Percentiles rank a stretch among this genome's conserved stretches.
Evolutionary conservation across 2,329 filamentous ascomycete genomes (phyloP).

Genomic region (Myriosclerotinia curreyana): DNA sequence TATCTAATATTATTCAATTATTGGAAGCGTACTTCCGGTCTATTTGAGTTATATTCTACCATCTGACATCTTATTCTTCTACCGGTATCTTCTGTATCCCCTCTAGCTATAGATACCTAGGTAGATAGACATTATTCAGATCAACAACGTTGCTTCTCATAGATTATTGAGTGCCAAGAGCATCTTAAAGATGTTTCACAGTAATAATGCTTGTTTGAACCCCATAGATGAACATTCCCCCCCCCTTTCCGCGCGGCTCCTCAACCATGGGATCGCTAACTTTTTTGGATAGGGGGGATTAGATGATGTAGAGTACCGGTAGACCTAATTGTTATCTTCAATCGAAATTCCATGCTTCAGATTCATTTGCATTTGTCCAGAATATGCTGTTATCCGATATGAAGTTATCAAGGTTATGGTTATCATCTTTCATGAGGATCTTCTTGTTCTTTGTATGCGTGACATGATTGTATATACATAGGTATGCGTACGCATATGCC

Average conservation of each 20-base stretch:
- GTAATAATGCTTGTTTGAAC: constrained; percentile 5
- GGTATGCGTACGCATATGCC: no score
- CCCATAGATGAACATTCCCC: neutral
- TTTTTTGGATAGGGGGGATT: neutral
- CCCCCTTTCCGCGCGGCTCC: constrained; percentile 6
- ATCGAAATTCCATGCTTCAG: neutral
- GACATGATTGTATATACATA: no score
- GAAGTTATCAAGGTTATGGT: neutral
- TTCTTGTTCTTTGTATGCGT: neutral
- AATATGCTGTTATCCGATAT: neutral
- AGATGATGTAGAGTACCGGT: neutral
- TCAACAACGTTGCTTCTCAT: constrained; percentile 4
- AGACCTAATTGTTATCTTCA: neutral
- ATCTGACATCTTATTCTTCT: neutral
- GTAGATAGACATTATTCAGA: neutral
- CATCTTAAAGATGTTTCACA: neutral
- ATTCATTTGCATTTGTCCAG: neutral
- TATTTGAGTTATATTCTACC: no score
- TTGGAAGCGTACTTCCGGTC: neutral
- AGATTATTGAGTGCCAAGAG: constrained; percentile 1
- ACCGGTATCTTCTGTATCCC: neutral
- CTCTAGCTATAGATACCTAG: neutral
- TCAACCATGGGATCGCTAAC: constrained; percentile 3
- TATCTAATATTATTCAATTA: neutral
- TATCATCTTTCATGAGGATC: neutral